A percentile compares a stretch with the other conserved stretches of the same genome.
Conservation (phyloP, 1,284 basidiomycete genomes). For the Macrocybe sp. region DNA sequence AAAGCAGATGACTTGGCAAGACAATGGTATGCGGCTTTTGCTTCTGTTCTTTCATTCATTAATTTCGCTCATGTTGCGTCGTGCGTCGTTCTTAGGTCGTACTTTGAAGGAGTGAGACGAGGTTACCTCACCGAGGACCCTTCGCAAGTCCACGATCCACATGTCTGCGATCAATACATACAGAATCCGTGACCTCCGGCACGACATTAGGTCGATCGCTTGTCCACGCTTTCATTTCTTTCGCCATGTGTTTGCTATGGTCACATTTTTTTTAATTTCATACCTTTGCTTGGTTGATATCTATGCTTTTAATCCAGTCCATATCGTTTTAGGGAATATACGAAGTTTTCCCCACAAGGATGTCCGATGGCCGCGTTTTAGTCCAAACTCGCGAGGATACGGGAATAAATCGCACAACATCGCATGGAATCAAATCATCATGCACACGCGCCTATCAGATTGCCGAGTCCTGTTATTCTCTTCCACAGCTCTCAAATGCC, state of each 20-base stretch:
- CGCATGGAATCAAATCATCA: no score
- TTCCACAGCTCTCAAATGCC: no score
- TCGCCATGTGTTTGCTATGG: neutral
- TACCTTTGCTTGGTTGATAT: neutral
- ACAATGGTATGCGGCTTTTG: conserved; percentile 45
- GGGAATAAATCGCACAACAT: neutral
- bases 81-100: conserved; percentile 50
- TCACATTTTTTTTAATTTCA: neutral
- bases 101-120: conserved; percentile 52
- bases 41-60: neutral
- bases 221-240: neutral
- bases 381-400: neutral
- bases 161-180: conserved; percentile 56
- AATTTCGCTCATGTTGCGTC: neutral
- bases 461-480: no score
- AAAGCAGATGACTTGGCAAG: conserved; percentile 43
- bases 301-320: neutral
- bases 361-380: conserved; percentile 20
- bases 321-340: conserved; percentile 3
- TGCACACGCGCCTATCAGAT: no score
- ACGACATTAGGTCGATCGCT: neutral
- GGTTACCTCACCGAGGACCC: conserved; percentile 66
- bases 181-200: neutral
- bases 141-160: conserved; percentile 43
- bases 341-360: conserved; percentile 22